phyloP scores from a whole-genome alignment of 495 filamentous ascomycete species.

The Talaromyces borbonicus region DNA sequence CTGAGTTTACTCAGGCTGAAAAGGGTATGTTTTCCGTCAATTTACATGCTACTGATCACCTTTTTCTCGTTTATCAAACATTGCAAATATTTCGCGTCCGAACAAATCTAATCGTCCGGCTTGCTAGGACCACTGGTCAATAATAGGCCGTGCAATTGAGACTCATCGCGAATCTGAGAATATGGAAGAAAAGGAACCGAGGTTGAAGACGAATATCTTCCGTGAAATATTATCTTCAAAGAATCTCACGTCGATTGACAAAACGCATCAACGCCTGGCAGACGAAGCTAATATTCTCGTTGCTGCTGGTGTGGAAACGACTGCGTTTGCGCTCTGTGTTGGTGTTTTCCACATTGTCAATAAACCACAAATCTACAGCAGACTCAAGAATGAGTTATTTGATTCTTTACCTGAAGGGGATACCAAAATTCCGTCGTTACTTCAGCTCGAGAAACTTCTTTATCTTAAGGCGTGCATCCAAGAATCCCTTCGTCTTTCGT shows the following conservation, averaged over 20 bases:
- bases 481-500: constrained; percentile 31
- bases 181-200: neutral
- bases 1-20: constrained; percentile 2
- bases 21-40: neutral
- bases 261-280: constrained; percentile 17
- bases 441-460: constrained; percentile 22
- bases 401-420: constrained; percentile 13
- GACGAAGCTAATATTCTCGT: constrained; percentile 29
- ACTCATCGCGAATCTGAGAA: neutral
- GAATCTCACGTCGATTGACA: constrained; percentile 14
- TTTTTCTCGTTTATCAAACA: neutral
- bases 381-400: constrained; percentile 18
- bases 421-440: constrained; percentile 8
- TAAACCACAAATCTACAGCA: constrained; percentile 13
- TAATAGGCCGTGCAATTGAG: constrained; percentile 4
- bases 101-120: neutral
- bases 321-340: constrained; percentile 11
- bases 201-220: constrained; percentile 25
- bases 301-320: constrained; percentile 32
- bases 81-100: neutral
- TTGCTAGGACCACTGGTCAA: constrained; percentile 6
- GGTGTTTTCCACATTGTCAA: constrained; percentile 18
- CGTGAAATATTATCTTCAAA: constrained; percentile 20
- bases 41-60: neutral
- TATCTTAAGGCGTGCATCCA: constrained; percentile 34